These are phyloP conservation scores for Tylopilus orsonianus DNA, from an alignment of 1,284 basidiomycete genomes.

Conservation along the genomic window DNA sequence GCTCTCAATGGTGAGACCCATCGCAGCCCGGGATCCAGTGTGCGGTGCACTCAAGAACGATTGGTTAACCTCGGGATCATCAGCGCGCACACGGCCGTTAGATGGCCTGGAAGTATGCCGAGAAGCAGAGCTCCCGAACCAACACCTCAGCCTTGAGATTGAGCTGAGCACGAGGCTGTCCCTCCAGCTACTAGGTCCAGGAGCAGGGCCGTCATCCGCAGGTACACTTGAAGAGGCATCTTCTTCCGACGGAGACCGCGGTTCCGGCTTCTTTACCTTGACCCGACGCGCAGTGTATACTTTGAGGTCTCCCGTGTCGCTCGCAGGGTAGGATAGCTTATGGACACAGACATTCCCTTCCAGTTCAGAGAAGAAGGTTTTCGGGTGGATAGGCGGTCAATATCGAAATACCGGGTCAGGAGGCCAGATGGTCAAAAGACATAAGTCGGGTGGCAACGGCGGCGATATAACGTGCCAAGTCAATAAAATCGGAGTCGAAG, in stretches of 20 bases:
- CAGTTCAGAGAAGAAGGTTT: constrained; percentile 30
- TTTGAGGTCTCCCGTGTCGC: constrained; percentile 48
- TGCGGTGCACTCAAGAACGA: constrained; percentile 32
- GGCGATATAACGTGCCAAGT: no score
- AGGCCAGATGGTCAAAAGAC: no score
- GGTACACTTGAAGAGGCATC: constrained; percentile 24
- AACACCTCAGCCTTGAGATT: constrained; percentile 50
- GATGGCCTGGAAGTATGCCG: constrained; percentile 39
- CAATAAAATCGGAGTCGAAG: no score
- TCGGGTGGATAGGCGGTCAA: constrained; percentile 35
- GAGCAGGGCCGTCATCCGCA: constrained; percentile 26
- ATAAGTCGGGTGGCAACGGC: no score
- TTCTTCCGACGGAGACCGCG: constrained; percentile 31
- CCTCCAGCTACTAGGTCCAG: constrained; percentile 33
- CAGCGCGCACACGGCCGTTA: constrained; percentile 34
- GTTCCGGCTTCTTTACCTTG: constrained; percentile 46
- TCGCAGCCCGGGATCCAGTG: constrained; percentile 19
- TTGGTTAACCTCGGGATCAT: constrained; percentile 47
- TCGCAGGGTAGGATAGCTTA: constrained; percentile 37
- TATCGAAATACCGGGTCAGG: no score
- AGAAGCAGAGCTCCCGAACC: constrained; percentile 43
- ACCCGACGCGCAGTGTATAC: constrained; percentile 61
- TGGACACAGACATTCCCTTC: constrained; percentile 35
- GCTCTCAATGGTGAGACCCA: constrained; percentile 39
- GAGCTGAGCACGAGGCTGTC: constrained; percentile 41